Conservation (phyloP, 306 rosid species). For the Adenanthera pavonina region DNA sequence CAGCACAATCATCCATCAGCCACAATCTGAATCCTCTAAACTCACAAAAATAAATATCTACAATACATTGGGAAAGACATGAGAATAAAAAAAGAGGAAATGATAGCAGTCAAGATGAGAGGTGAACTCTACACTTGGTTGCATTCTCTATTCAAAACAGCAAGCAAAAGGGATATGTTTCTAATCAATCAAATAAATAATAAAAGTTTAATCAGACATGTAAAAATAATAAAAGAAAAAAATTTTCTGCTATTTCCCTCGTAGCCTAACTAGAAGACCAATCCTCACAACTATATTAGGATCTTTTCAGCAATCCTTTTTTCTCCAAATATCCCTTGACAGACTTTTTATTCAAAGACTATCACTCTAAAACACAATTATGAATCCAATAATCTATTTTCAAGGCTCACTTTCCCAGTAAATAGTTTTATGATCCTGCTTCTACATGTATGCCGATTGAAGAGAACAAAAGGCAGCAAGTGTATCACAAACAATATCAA, state of each 20-base stretch:
- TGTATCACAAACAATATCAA: background rate
- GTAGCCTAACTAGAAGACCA: constrained; percentile 1
- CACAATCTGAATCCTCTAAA: background rate
- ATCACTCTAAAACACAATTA: background rate
- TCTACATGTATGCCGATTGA: background rate
- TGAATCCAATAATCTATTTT: background rate
- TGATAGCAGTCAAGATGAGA: background rate
- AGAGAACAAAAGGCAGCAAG: background rate
- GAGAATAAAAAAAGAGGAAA: background rate
- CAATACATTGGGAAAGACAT: background rate
- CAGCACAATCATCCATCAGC: constrained; percentile 27
- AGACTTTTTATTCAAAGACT: background rate
- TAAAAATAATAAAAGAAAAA: too few relatives aligned
- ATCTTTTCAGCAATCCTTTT: background rate
- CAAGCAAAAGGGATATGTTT: background rate
- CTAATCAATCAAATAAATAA: background rate
- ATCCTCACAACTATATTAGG: background rate
- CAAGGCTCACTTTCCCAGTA: background rate
- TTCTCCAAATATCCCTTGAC: background rate
- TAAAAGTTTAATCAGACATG: background rate
- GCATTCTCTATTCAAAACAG: constrained; percentile 3
- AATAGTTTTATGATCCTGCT: background rate
- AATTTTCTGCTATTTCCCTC: background rate
- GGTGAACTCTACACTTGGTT: background rate
- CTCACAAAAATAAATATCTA: background rate